These are phyloP conservation scores for Mycena haematopus DNA, from an alignment of 768 basidiomycete genomes.

Conservation along the genomic window DNA sequence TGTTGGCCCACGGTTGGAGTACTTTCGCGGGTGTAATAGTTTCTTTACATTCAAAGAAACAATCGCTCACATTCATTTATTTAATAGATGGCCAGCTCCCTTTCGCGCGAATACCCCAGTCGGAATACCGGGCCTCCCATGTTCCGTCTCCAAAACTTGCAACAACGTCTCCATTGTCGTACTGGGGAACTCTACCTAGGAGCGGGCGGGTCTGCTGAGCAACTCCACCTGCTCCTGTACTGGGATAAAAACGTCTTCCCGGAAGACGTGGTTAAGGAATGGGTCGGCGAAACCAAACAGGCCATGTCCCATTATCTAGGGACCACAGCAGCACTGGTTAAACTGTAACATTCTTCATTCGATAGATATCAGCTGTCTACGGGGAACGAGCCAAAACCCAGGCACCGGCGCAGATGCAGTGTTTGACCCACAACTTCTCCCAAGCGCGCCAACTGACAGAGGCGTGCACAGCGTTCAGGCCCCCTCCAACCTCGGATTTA, in stretches of 20 bases:
- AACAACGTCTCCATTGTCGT: constrained; percentile 45
- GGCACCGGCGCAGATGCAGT: constrained; percentile 75
- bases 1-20: constrained; percentile 42
- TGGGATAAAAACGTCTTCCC: constrained; percentile 57
- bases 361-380: background rate
- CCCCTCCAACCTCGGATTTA: constrained; percentile 52
- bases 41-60: background rate
- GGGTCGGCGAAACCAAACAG: constrained; percentile 51
- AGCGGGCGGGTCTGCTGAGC: constrained; percentile 40
- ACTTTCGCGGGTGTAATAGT: constrained; percentile 49
- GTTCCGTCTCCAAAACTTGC: constrained; percentile 32
- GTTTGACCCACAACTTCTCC: constrained; percentile 64
- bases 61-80: background rate
- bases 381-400: constrained; percentile 47
- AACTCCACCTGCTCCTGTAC: constrained; percentile 41
- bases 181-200: constrained; percentile 57
- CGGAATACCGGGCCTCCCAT: background rate
- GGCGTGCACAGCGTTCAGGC: constrained; percentile 38
- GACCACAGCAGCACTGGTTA: background rate
- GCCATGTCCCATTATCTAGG: constrained; percentile 38
- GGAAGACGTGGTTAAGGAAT: constrained; percentile 48
- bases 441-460: constrained; percentile 61
- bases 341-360: constrained; percentile 1
- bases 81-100: constrained; percentile 40
- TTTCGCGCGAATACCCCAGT: constrained; percentile 45